These are phyloP conservation scores for Sistotremastrum suecicum DNA, from an alignment of 768 basidiomycete genomes.

Conservation along the genomic window DNA sequence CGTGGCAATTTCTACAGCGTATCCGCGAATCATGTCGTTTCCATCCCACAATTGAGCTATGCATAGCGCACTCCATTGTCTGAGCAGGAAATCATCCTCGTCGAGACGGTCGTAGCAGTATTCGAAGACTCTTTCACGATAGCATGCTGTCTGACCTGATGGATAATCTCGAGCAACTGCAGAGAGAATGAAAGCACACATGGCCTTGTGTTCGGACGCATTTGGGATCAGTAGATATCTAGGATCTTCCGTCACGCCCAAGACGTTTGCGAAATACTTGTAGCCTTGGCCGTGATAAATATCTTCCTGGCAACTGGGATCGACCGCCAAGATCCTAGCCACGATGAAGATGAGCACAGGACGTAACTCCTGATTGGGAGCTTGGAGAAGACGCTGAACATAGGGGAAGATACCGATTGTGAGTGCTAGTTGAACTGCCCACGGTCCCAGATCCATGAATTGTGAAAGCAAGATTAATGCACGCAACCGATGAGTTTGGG, in stretches of 20 bases:
- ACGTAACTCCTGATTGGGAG: constrained; percentile 87
- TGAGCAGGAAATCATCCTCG: constrained; percentile 81
- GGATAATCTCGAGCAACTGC: constrained; percentile 81
- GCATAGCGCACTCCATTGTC: constrained; percentile 90
- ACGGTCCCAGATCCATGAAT: constrained; percentile 96
- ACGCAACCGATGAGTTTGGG: constrained; percentile 88
- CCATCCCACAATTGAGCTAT: constrained; percentile 92
- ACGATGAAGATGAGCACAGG: constrained; percentile 98
- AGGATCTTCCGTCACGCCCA: constrained; percentile 52
- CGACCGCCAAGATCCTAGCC: constrained; percentile 96
- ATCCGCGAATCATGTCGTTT: constrained; percentile 80
- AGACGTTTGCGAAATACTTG: constrained; percentile 72
- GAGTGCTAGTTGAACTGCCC: constrained; percentile 94
- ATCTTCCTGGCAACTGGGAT: constrained; percentile 82
- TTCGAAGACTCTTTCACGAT: constrained; percentile 71
- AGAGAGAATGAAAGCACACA: constrained; percentile 94
- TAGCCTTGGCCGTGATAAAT: constrained; percentile 69
- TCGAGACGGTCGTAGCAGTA: constrained; percentile 74
- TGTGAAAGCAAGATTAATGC: constrained; percentile 93
- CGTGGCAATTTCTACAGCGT: constrained; percentile 63
- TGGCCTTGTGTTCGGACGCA: constrained; percentile 88
- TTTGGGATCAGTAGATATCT: constrained; percentile 60
- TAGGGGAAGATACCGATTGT: constrained; percentile 98
- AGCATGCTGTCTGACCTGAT: constrained; percentile 78
- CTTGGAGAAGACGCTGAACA: constrained; percentile 90